phyloP scores from a whole-genome alignment of 768 basidiomycete species.

The Panaeolus cyanescens region DNA sequence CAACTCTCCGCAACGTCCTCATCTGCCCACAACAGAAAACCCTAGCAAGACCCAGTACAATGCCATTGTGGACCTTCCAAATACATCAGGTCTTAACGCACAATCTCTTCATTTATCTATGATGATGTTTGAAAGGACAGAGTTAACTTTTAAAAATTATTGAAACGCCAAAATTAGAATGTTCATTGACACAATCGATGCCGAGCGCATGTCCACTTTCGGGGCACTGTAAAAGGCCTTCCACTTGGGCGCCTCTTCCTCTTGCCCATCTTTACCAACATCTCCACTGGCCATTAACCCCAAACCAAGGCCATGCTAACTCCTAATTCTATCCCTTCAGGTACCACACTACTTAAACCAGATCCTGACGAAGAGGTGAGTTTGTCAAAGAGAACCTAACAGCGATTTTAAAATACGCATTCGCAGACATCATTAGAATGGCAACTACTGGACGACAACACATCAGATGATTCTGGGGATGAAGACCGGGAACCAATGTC shows the following conservation, averaged over 20 bases:
- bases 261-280: not conserved
- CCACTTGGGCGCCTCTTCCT: not conserved
- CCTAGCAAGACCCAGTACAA: too few species aligned
- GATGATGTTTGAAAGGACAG: too few species aligned
- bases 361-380: not conserved
- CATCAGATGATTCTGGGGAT: conserved; percentile 15
- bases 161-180: too few species aligned
- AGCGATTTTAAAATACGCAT: not conserved
- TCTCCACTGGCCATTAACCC: not conserved
- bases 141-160: too few species aligned
- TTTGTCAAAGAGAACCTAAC: not conserved
- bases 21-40: too few species aligned
- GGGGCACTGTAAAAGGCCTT: not conserved
- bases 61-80: too few species aligned
- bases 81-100: too few species aligned
- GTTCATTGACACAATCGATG: too few species aligned
- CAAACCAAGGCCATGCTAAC: not conserved
- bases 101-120: too few species aligned
- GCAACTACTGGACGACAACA: conserved; percentile 29
- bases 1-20: too few species aligned
- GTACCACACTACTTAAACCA: not conserved
- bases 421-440: conserved; percentile 25
- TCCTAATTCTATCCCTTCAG: not conserved
- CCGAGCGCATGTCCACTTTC: not conserved
- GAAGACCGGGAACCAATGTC: conserved; percentile 18